Evolutionary conservation across 2,329 filamentous ascomycete species (phyloP), one percentile per base, ranked within the genome.

Genomic region (Diaporthe amygdali): DNA sequence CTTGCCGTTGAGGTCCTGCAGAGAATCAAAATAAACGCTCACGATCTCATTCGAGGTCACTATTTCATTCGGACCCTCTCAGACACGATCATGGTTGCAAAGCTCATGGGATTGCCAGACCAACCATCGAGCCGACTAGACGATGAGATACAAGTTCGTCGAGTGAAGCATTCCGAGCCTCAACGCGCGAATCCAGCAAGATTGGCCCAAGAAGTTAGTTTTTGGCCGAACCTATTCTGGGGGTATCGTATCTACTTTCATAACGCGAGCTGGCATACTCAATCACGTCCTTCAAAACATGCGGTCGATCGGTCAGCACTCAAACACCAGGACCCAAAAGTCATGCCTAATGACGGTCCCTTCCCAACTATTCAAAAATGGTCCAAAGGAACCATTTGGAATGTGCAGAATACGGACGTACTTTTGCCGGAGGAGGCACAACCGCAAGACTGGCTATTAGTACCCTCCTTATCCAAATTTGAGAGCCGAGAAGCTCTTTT

Each of bases 131-230:
- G 20, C 6, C 27, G 41, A 34, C 25, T 63, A 2, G 17, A 3
- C 20, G 41, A 63, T 17, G 41, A 46, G 27, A 10, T 63, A 17
- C 39, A 22, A 9, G 5, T 3, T 15, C 41, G 56, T 7, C 27
- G 9, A 2, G 22, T 7, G 27, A 46, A 6, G 6, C 0, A 15
- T 8, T 6, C 8, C 3, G 14, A 6, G 15, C 10, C 20, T 47
- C 6, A 20, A 3, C 1, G 0, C 2, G 2, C 6, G 8, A 2
- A 0, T 32, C 2, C 39, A 5, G 14, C 7, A 46, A 32, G 2
- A 1, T 32, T 15, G 1, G 15, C 2, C 9, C 15, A 1, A 10
- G 17, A 20, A 4, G 2, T 2, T 59, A 25, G 1, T 15, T 25
- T 9, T 2, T 2, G 7, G 25, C 3, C 25, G 27, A n/a, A 9